A percentile compares a stretch with the other conserved stretches of the same genome.
phyloP scores from a whole-genome alignment of 2,329 filamentous ascomycete species.

The Scolecobasidium constrictum region DNA sequence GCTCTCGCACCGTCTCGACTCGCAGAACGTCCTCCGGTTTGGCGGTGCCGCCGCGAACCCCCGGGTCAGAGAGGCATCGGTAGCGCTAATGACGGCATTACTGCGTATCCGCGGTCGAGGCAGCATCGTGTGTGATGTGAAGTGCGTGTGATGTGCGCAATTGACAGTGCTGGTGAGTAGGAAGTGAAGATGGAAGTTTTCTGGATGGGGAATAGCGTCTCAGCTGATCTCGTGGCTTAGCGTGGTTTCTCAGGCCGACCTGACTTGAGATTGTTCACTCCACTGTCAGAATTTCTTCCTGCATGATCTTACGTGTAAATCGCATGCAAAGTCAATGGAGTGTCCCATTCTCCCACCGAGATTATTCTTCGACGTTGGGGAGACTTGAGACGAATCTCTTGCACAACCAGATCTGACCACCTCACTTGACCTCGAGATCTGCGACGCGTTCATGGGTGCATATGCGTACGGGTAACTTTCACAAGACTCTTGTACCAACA shows the following conservation, averaged over 20 bases:
- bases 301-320: too few relatives aligned
- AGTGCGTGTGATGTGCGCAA: neutral
- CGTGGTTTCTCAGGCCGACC: too few relatives aligned
- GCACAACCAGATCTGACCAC: too few relatives aligned
- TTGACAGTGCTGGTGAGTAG: neutral
- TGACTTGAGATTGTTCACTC: too few relatives aligned
- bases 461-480: neutral
- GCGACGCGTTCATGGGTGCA: neutral
- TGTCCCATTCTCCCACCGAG: too few relatives aligned
- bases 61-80: too few relatives aligned
- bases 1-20: conserved; percentile 40
- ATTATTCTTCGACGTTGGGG: too few relatives aligned
- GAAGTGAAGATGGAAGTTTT: too few relatives aligned
- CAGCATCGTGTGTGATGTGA: neutral
- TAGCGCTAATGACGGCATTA: too few relatives aligned
- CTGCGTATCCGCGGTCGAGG: conserved; percentile 3
- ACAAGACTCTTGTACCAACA: neutral
- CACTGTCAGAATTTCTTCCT: too few relatives aligned
- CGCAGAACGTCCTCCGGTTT: neutral
- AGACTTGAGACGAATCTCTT: too few relatives aligned
- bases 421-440: neutral
- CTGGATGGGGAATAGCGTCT: neutral
- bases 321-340: too few relatives aligned
- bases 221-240: neutral
- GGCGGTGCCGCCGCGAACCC: neutral